Percentiles rank a stretch among this genome's conserved stretches.
phyloP scores from a whole-genome alignment of 2,329 filamentous ascomycete genomes.

The Rhinocladiella similis region DNA sequence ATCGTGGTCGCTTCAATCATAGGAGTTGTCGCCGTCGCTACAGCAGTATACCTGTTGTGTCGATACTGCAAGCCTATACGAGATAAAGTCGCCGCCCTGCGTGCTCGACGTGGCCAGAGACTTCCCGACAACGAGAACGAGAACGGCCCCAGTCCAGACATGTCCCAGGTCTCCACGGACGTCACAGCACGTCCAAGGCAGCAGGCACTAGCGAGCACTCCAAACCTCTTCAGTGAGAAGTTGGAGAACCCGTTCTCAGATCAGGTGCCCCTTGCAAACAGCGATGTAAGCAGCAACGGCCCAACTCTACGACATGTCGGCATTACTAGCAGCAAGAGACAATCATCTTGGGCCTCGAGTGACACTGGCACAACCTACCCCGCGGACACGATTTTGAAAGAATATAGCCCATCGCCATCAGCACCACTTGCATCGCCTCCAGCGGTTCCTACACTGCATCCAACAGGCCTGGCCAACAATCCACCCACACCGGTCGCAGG shows the following conservation, averaged over 20 bases:
- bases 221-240: neutral
- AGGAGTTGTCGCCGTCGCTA: neutral
- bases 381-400: neutral
- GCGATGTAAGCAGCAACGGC: constrained; percentile 1
- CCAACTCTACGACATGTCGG: neutral
- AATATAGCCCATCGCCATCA: neutral
- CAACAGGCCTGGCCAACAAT: constrained; percentile 12
- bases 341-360: neutral
- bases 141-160: neutral
- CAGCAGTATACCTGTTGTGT: neutral
- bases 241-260: constrained; percentile 7
- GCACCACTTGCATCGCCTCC: neutral
- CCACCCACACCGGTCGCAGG: constrained; percentile 8
- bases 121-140: neutral
- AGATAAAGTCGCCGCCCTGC: neutral
- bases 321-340: neutral
- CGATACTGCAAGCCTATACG: neutral
- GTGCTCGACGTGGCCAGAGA: neutral
- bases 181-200: neutral
- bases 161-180: neutral
- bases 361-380: neutral
- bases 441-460: constrained; percentile 2
- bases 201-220: neutral
- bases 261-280: constrained; percentile 1
- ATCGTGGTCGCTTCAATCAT: neutral